Evolutionary conservation across 2,329 filamentous ascomycete genomes (phyloP).

Genomic region (Aspergillus puulaauensis): DNA sequence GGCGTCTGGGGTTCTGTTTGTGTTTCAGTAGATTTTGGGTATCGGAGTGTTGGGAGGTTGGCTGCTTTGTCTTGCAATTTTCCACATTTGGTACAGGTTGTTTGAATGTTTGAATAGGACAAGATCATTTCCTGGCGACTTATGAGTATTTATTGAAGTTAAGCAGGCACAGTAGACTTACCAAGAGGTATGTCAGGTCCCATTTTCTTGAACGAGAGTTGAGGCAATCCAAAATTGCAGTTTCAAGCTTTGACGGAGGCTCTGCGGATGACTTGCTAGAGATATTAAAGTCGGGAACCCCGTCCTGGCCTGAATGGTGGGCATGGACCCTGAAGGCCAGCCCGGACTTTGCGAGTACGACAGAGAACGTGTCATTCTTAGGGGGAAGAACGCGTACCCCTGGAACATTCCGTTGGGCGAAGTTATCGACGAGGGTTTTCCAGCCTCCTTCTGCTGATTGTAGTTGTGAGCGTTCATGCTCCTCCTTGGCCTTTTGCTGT

Average conservation of each 20-base stretch:
- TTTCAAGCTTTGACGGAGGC: constrained; percentile 33
- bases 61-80: constrained; percentile 38
- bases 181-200: constrained; percentile 40
- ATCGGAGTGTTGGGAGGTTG: constrained; percentile 40
- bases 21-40: constrained; percentile 21
- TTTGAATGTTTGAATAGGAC: constrained; percentile 41
- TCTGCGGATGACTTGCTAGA: constrained; percentile 24
- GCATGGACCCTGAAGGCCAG: constrained; percentile 35
- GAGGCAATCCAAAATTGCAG: constrained; percentile 34
- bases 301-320: constrained; percentile 17
- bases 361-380: constrained; percentile 24
- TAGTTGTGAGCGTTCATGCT: constrained; percentile 28
- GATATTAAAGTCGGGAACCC: constrained; percentile 35
- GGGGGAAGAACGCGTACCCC: constrained; percentile 30
- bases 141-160: neutral
- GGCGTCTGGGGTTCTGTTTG: constrained; percentile 17
- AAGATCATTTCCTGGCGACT: constrained; percentile 40
- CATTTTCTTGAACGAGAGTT: constrained; percentile 37
- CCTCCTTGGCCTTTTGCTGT: constrained; percentile 25
- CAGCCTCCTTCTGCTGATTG: constrained; percentile 32
- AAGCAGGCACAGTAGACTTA: constrained; percentile 21
- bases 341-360: constrained; percentile 34
- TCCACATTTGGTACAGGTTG: constrained; percentile 39
- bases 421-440: constrained; percentile 34
- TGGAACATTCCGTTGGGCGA: constrained; percentile 25